Evolutionary conservation across 371 early-diverging fungal genomes (phyloP), one percentile per base, ranked within the genome.

Genomic region (Syncephalastrum sp.): DNA sequence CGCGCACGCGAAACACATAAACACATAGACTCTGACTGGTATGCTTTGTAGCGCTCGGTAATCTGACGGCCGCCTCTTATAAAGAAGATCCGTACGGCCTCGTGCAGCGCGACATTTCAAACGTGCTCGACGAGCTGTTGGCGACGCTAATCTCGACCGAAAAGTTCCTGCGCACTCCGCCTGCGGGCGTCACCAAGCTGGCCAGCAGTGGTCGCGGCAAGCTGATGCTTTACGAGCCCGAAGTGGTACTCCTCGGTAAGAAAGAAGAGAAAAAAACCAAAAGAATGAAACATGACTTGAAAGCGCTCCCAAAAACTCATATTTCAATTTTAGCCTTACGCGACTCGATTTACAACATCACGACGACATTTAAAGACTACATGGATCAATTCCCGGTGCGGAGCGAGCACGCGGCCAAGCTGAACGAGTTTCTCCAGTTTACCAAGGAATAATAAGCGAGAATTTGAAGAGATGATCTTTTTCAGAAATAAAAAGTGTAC

Each of bases 31-130:
- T 10, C 38, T 33, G 38, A 33, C 7, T 29, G 19, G 24, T 48
- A 16, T 14, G 44, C 8, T 44, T 17, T 65, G 0, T 58, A 81
- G 75, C 76, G 12, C 47, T 84, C 27, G 77, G 80, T 25, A 70
- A 71, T 50, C 59, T 84, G 25, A 67, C 71, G 14, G 63, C 75
- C 12, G 74, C 78, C 8, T 84, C 85, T 0, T 61, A 69, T 16
- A 61, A 68, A 6, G 85, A 84, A 47, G 85, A 84, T 61, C 61
- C 67, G 3, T 76, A 68, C 55, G 83, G 85, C 2, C 68, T 75
- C 17, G 85, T 84, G 2, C 85, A 84, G 47, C 75, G 68, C 47
- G 81, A 84, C 41, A 73, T 82, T 25, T 58, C 68, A 1, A 57
- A 50, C 7, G 74, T 84, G 3, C 45, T 84, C n/a, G 74, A 82